Percentiles rank a stretch among this genome's conserved stretches.
phyloP scores from a whole-genome alignment of 2,329 filamentous ascomycete species.

The Waltergamsia citrina region DNA sequence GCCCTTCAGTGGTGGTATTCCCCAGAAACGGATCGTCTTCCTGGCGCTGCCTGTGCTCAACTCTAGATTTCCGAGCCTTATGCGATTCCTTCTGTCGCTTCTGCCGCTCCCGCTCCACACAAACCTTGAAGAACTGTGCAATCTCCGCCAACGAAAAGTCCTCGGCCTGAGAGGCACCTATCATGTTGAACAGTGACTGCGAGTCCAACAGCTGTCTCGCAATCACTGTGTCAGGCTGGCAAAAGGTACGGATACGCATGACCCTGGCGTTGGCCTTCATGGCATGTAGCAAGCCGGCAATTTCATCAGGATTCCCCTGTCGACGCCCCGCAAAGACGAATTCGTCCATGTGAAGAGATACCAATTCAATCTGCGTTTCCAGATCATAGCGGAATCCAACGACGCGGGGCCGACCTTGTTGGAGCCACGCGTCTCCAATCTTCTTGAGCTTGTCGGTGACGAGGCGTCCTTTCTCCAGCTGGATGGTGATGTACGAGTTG shows the following conservation, averaged over 20 bases:
- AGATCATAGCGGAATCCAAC: conserved; percentile 49
- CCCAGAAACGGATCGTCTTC: background rate
- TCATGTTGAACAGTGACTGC: conserved; percentile 38
- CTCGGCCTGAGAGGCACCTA: conserved; percentile 32
- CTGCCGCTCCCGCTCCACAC: conserved; percentile 32
- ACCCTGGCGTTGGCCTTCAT: conserved; percentile 43
- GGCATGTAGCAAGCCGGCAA: conserved; percentile 37
- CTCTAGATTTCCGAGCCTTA: background rate
- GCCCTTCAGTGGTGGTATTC: no score
- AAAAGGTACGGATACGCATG: conserved; percentile 45
- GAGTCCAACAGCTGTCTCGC: conserved; percentile 48
- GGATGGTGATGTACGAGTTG: conserved; percentile 40
- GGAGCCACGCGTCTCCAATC: conserved; percentile 40
- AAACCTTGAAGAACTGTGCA: conserved; percentile 43
- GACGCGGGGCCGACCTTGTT: conserved; percentile 43
- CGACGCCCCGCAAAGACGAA: conserved; percentile 43
- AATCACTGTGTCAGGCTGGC: conserved; percentile 47
- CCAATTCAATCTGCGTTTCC: conserved; percentile 49
- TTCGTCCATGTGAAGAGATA: conserved; percentile 36
- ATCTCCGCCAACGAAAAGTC: conserved; percentile 39
- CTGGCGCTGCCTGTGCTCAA: background rate
- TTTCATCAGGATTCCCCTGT: conserved; percentile 33
- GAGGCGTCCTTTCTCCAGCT: conserved; percentile 46
- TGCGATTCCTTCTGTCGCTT: background rate
- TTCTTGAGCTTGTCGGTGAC: conserved; percentile 40